Evolutionary conservation across 345 rosid species (phyloP).

Genomic region (Eutrema yunnanense): DNA sequence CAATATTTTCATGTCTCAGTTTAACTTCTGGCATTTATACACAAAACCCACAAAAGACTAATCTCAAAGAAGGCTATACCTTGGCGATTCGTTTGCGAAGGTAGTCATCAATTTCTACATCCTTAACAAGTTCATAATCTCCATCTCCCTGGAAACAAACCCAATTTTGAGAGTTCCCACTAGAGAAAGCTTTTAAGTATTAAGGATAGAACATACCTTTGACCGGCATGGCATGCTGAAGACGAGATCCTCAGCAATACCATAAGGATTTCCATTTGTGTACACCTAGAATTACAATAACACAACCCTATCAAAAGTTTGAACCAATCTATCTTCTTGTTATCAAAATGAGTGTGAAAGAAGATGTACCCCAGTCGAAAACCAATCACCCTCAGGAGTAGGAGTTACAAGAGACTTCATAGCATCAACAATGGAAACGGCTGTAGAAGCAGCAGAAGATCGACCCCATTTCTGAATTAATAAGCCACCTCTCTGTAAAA

Average conservation of each 20-base stretch:
- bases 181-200: neutral
- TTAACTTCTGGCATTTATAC: neutral
- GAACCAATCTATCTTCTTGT: neutral
- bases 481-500: conserved; percentile 84
- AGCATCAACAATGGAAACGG: conserved; percentile 88
- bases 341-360: neutral
- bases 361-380: conserved; percentile 79
- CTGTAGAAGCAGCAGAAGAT: conserved; percentile 98
- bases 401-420: conserved; percentile 86
- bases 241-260: conserved; percentile 76
- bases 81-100: conserved; percentile 69
- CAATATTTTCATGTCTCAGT: conserved; percentile 5
- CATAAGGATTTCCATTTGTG: conserved; percentile 84
- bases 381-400: conserved; percentile 96
- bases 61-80: conserved; percentile 39
- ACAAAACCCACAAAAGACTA: neutral
- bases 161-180: neutral
- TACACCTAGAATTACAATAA: conserved; percentile 50
- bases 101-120: conserved; percentile 72
- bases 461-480: conserved; percentile 98
- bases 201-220: conserved; percentile 41
- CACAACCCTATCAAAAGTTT: neutral
- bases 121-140: conserved; percentile 89
- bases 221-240: conserved; percentile 99
- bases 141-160: conserved; percentile 72